These are phyloP conservation scores for Lactarius vividus DNA, from an alignment of 768 basidiomycete genomes.

Conservation along the genomic window DNA sequence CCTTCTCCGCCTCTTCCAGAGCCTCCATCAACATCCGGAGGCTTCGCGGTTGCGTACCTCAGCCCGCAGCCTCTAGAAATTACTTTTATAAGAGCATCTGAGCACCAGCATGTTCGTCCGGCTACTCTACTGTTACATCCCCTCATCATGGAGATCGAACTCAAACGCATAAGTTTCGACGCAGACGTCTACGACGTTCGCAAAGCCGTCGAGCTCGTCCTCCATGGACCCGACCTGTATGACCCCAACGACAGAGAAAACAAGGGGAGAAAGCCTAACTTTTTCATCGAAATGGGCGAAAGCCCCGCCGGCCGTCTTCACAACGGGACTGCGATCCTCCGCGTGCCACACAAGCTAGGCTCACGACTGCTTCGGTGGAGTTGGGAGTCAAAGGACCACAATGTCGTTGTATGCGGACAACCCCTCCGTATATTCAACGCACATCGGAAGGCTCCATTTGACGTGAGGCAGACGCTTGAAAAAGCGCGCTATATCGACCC, in stretches of 20 bases:
- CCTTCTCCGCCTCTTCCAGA: too few species aligned
- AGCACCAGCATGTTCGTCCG: neutral
- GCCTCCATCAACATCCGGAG: conserved; percentile 25
- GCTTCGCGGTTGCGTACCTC: too few species aligned
- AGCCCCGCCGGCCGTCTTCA: conserved; percentile 53
- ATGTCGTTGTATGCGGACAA: conserved; percentile 28
- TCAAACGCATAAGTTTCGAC: conserved; percentile 37
- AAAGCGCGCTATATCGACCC: conserved; percentile 36
- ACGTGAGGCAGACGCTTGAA: conserved; percentile 30
- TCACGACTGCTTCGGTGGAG: conserved; percentile 47
- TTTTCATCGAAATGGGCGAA: conserved; percentile 54
- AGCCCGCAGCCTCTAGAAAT: neutral
- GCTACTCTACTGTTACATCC: neutral
- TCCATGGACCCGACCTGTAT: conserved; percentile 56
- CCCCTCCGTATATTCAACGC: conserved; percentile 28
- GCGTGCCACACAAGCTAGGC: conserved; percentile 37
- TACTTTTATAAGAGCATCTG: neutral
- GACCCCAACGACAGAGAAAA: conserved; percentile 35
- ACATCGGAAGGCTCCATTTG: conserved; percentile 1
- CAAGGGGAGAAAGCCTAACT: conserved; percentile 47
- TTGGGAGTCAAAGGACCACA: conserved; percentile 32
- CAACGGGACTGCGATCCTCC: conserved; percentile 46
- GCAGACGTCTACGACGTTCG: conserved; percentile 57
- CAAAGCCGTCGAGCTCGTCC: conserved; percentile 49
- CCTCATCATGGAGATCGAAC: conserved; percentile 41